Percentiles rank a stretch among this genome's conserved stretches.
phyloP scores from a whole-genome alignment of 2,329 filamentous ascomycete genomes.

The Aureobasidium mangrovei region DNA sequence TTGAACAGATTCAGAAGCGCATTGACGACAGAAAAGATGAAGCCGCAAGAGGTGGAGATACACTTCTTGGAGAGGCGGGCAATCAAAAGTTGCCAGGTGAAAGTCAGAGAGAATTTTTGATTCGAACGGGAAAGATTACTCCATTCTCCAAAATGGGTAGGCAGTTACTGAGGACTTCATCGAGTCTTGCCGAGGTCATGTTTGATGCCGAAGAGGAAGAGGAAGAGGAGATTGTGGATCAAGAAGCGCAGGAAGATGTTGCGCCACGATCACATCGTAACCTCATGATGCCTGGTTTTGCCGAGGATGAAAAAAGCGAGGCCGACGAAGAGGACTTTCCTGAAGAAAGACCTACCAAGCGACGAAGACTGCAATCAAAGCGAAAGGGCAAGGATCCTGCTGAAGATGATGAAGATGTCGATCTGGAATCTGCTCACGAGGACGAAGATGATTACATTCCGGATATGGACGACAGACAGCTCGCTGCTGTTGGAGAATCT shows the following conservation, averaged over 20 bases:
- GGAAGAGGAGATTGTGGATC: slow-evolving; percentile 31
- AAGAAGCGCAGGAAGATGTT: slow-evolving; percentile 21
- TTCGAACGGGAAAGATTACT: slow-evolving; percentile 94
- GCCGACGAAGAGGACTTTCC: slow-evolving; percentile 30
- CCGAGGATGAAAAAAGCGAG: slow-evolving; percentile 24
- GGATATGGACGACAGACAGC: slow-evolving; percentile 31
- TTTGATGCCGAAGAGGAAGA: slow-evolving; percentile 71
- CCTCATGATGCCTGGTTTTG: slow-evolving; percentile 41
- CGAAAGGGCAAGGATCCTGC: slow-evolving; percentile 14
- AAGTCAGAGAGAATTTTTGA: slow-evolving; percentile 77
- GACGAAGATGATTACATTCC: slow-evolving; percentile 36
- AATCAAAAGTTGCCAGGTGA: slow-evolving; percentile 65
- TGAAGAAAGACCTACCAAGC: slow-evolving; percentile 33
- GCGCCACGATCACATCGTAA: slow-evolving; percentile 39
- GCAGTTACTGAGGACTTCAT: slow-evolving; percentile 53
- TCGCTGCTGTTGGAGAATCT: slow-evolving; percentile 32
- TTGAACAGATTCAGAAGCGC: slow-evolving; percentile 69
- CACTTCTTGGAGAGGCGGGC: slow-evolving; percentile 35
- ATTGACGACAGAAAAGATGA: slow-evolving; percentile 62
- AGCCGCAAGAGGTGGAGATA: slow-evolving; percentile 32
- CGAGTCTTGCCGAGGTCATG: slow-evolving; percentile 66
- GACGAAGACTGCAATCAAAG: slow-evolving; percentile 29
- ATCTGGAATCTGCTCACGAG: slow-evolving; percentile 24
- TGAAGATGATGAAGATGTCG: slow-evolving; percentile 17
- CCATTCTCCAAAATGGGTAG: slow-evolving; percentile 76